These are phyloP conservation scores for Ramichloridium luteum DNA, from an alignment of 2,329 filamentous ascomycete species.

Conservation along the genomic window DNA sequence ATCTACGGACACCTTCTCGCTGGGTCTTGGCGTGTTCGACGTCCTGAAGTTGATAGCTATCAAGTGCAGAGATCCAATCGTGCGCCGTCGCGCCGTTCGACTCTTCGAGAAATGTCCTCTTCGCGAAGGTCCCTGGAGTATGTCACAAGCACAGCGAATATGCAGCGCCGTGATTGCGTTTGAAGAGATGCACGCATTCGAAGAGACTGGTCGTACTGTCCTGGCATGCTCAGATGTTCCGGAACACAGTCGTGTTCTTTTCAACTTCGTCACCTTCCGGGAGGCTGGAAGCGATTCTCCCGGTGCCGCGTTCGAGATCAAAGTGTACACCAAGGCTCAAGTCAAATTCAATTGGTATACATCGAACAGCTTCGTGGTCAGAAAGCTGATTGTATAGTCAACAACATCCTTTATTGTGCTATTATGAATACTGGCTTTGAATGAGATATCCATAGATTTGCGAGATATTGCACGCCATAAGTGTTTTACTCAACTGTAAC, in stretches of 20 bases:
- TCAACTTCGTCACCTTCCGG: neutral
- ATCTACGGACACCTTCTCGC: slow-evolving; percentile 1
- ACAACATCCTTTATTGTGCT: too few relatives aligned
- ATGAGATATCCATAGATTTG: too few relatives aligned
- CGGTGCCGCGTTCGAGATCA: neutral
- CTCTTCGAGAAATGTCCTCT: neutral
- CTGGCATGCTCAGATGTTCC: neutral
- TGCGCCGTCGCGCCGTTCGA: neutral
- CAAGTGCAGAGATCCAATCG: neutral
- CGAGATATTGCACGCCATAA: too few relatives aligned
- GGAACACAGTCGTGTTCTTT: neutral
- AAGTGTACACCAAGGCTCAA: too few relatives aligned
- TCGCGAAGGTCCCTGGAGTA: neutral
- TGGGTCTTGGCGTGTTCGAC: neutral
- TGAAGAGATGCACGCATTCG: neutral
- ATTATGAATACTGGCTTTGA: too few relatives aligned
- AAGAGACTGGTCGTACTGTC: neutral
- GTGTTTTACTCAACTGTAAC: too few relatives aligned
- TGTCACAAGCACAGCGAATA: neutral
- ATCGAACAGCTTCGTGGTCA: too few relatives aligned
- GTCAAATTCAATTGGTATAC: too few relatives aligned
- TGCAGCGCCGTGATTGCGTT: neutral
- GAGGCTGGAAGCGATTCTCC: too few relatives aligned
- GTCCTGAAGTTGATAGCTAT: neutral
- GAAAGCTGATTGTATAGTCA: too few relatives aligned